phyloP scores from a whole-genome alignment of 331 rosid species.

The Cydonia oblonga region DNA sequence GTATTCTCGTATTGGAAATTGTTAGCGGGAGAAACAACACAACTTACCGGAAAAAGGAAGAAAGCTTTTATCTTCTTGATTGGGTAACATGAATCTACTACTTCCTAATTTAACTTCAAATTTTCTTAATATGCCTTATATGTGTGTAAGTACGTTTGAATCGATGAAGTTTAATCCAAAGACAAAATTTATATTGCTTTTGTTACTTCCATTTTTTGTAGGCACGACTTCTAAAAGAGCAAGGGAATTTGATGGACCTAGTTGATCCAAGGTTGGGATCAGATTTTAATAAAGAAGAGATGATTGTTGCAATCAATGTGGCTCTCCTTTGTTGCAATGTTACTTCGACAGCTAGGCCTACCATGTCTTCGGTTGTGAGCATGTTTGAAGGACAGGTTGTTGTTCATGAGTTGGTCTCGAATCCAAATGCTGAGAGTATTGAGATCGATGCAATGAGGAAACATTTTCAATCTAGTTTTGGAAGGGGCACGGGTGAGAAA shows the following conservation, averaged over 20 bases:
- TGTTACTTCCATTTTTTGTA: slow-evolving; percentile 1
- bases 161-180: too few species aligned
- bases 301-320: slow-evolving; percentile 36
- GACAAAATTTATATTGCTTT: neutral
- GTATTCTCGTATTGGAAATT: slow-evolving; percentile 44
- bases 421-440: slow-evolving; percentile 17
- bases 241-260: slow-evolving; percentile 39
- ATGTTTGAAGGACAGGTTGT: slow-evolving; percentile 48
- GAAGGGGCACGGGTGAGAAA: neutral
- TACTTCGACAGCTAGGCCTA: slow-evolving; percentile 40
- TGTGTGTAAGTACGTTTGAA: too few species aligned
- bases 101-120: neutral
- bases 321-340: slow-evolving; percentile 46
- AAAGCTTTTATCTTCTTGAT: slow-evolving; percentile 24
- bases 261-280: slow-evolving; percentile 50
- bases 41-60: slow-evolving; percentile 13
- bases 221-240: slow-evolving; percentile 41
- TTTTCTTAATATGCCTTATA: neutral
- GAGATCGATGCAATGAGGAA: slow-evolving; percentile 16
- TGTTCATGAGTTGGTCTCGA: slow-evolving; percentile 20
- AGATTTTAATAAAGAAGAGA: slow-evolving; percentile 26
- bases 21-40: slow-evolving; percentile 43
- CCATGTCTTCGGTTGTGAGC: slow-evolving; percentile 55
- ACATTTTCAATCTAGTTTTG: neutral
- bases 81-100: too few species aligned